Conservation (phyloP, 139 green algal genomes). For the Edaphochlamys debaryana region DNA sequence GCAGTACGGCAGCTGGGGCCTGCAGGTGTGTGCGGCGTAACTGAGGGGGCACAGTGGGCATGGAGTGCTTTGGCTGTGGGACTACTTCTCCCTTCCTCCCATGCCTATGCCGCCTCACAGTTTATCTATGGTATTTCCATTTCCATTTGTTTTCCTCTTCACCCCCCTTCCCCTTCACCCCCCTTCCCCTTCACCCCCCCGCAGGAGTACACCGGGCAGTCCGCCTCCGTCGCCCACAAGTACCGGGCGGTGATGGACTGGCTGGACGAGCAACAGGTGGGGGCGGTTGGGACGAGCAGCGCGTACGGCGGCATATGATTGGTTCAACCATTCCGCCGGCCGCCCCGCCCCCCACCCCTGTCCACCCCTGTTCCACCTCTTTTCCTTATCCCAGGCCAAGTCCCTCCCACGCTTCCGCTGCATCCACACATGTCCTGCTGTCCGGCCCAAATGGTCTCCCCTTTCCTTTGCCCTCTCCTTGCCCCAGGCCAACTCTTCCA, state of each 20-base stretch:
- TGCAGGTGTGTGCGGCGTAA: constrained; percentile 5
- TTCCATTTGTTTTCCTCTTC: too few species aligned
- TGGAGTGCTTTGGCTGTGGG: background rate
- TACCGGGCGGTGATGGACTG: constrained; percentile 41
- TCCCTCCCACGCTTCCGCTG: background rate
- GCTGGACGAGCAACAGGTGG: constrained; percentile 25
- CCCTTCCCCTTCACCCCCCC: background rate
- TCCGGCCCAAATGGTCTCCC: too few species aligned
- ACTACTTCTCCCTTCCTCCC: background rate
- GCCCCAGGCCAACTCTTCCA: background rate
- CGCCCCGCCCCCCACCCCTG: too few species aligned
- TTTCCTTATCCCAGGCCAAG: background rate
- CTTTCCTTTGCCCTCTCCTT: too few species aligned
- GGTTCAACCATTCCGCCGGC: too few species aligned
- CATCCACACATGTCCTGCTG: too few species aligned
- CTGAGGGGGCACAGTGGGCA: background rate
- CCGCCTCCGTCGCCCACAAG: background rate
- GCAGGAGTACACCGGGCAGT: constrained; percentile 34
- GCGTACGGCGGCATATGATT: too few species aligned
- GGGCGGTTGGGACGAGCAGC: background rate
- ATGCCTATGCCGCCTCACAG: background rate
- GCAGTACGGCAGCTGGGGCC: constrained; percentile 34
- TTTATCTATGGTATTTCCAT: too few species aligned
- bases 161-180: background rate
- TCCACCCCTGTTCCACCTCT: too few species aligned